Evolutionary conservation across 148 eudicot species (phyloP), one percentile per base, ranked within the genome.

Genomic region (Rheum nobile): DNA sequence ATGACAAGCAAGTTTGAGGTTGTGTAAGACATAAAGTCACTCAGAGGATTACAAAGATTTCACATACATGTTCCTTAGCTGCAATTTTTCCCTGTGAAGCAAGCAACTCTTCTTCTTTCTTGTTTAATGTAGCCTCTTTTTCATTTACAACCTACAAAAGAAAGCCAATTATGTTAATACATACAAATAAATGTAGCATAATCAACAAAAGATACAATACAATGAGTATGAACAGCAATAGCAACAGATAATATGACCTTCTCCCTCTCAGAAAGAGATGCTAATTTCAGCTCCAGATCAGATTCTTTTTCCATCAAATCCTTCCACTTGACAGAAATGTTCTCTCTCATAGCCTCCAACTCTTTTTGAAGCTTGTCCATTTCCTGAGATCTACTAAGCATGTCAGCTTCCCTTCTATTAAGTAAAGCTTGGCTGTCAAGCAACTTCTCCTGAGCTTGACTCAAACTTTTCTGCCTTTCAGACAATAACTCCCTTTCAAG

Each of bases 361-460:
- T 87, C 89, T 79, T 88, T 88, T 85, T 91, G 93, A 71, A 82
- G 78, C 67, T 78, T 84, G 76, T 76, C 79, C 69, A 89, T 55
- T 74, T 84, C 93, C 80, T 89, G 87, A 75, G 91, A 76, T 80
- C 83, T 85, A 61, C 63, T 79, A 43, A 85, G 82, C 71, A 94
- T 72, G 69, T 82, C 89, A 47, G 85, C 90, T 83, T 94, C 98
- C 72, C 97, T 87, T 82, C 90, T 88, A 76, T 91, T 91, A 35
- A 91, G 85, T 82, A 88, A 77, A 74, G 89, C 87, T 80, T 94
- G 97, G 41, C 86, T 87, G 80, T 89, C 96, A 77, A 86, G 87
- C 67, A 89, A 74, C 75, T 84, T 82, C 70, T 91, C 88, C 74
- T 94, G 90, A 21, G 86, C 80, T 75, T 87, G 86, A 79, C 79